Base-by-base conservation (phyloP, 1,139 yeast species). In the Taiozyma onychis region DNA sequence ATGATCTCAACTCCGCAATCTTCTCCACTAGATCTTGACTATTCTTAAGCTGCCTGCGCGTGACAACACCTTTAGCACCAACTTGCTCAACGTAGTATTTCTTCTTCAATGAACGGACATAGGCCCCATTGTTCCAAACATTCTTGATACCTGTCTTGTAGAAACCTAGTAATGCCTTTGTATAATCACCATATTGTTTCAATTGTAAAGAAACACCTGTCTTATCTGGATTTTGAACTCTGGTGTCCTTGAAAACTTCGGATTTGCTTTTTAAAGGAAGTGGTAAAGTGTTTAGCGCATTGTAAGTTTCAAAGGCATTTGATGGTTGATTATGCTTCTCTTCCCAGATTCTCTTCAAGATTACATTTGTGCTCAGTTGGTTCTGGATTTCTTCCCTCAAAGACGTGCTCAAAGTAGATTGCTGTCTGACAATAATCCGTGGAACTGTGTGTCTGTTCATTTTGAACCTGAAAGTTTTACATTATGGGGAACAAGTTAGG, bases 91-190 rank as follows among this genome's bases (percentile, higher is more conserved):
- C 42, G 41, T 52, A 50, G 41, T 55, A 61, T 22, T 59, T 56
- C 4, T 56, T 41, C 39, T 61, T 61, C 39, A 76, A 48, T 5
- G 51, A 35, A 9, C 61, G 66, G 14, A 66, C 62, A 7, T 54
- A 52, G 35, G 59, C 61, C 34, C 63, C 60, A 45, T 76, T 72
- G 44, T 68, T 66, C 81, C 83, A 80, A 1, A 81, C 76, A 56
- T 77, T 79, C 14, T 62, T 57, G 2, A 81, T 70, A 1, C 88
- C 88, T 0, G 64, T 59, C 54, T 76, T 77, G 65, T 81, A 81
- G 62, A 83, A 83, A 3, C 57, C 55, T 35, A 73, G 59, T 46
- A 78, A 54, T 0, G 67, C 54, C 58, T 75, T 76, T 22, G 73
- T 78, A 58, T 71, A 78, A 0, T 66, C 67, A 9, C 63, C 56